phyloP scores from a whole-genome alignment of 176 grass and related monocot genomes.

The Luzula sylvatica region DNA sequence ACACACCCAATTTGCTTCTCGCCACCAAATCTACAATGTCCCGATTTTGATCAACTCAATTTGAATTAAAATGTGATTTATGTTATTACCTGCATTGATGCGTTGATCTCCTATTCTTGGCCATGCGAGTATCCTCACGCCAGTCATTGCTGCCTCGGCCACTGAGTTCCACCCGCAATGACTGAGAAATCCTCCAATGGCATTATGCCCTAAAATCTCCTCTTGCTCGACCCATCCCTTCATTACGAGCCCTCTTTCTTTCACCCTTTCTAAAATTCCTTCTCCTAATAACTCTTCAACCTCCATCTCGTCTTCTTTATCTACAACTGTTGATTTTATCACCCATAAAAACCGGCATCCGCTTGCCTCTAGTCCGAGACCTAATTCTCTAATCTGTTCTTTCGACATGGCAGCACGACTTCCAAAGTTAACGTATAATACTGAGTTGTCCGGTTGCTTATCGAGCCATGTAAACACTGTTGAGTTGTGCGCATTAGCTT shows the following conservation, averaged over 20 bases:
- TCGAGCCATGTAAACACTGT: constrained; percentile 28
- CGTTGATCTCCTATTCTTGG: constrained; percentile 38
- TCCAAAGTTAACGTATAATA: constrained; percentile 59
- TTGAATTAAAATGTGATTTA: no score
- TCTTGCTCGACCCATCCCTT: constrained; percentile 63
- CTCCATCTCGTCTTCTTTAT: constrained; percentile 25
- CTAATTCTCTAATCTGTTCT: constrained; percentile 42
- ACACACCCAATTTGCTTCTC: constrained; percentile 24
- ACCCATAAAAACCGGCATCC: no score
- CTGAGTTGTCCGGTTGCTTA: constrained; percentile 36
- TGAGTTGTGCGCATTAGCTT: not conserved
- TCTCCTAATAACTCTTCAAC: constrained; percentile 27
- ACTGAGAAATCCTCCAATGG: no score
- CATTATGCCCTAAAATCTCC: constrained; percentile 34
- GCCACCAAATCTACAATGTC: constrained; percentile 12
- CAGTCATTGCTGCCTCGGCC: constrained; percentile 16
- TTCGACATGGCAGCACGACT: constrained; percentile 26
- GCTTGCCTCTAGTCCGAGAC: constrained; percentile 36
- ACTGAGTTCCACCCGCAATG: constrained; percentile 43
- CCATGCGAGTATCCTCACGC: constrained; percentile 52
- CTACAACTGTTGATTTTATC: constrained; percentile 40
- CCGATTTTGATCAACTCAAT: no score
- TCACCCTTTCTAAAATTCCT: no score
- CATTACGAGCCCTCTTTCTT: no score
- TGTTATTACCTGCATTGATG: constrained; percentile 30